A percentile compares a stretch with the other conserved stretches of the same genome.
Conservation (phyloP, 176 grass and related monocot genomes). For the Oryza glaberrima region DNA sequence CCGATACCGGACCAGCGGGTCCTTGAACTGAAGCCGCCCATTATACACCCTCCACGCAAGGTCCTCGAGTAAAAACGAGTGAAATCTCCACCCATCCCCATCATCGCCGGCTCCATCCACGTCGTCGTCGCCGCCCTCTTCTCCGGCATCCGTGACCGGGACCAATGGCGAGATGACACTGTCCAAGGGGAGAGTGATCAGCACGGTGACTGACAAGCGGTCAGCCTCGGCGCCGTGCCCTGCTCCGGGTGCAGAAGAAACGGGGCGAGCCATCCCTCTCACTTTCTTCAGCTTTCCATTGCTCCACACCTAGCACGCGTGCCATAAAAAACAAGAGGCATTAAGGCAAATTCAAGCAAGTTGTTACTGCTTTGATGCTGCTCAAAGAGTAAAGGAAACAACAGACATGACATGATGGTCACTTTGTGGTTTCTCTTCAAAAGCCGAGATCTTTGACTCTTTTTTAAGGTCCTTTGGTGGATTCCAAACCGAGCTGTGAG, state of each 20-base stretch:
- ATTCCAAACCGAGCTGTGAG: background rate
- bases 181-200: conserved; percentile 64
- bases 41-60: conserved; percentile 73
- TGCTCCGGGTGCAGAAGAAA: conserved; percentile 8
- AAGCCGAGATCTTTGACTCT: conserved; percentile 24
- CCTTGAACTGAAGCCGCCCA: conserved; percentile 56
- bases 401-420: background rate
- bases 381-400: conserved; percentile 29
- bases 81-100: conserved; percentile 43
- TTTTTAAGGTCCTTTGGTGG: background rate
- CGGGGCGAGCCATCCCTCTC: conserved; percentile 57
- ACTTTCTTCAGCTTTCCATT: conserved; percentile 71
- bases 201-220: conserved; percentile 56
- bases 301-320: conserved; percentile 73
- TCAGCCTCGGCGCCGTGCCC: conserved; percentile 19
- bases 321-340: conserved; percentile 32
- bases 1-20: conserved; percentile 56
- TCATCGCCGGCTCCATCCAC: background rate
- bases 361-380: background rate
- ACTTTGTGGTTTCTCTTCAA: conserved; percentile 20
- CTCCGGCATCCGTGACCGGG: conserved; percentile 4
- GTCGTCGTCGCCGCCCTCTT: conserved; percentile 5
- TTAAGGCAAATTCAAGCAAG: background rate
- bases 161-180: conserved; percentile 55
- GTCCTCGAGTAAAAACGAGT: conserved; percentile 52